phyloP scores from a whole-genome alignment of 2,329 filamentous ascomycete genomes.

The Arthroderma sp. region DNA sequence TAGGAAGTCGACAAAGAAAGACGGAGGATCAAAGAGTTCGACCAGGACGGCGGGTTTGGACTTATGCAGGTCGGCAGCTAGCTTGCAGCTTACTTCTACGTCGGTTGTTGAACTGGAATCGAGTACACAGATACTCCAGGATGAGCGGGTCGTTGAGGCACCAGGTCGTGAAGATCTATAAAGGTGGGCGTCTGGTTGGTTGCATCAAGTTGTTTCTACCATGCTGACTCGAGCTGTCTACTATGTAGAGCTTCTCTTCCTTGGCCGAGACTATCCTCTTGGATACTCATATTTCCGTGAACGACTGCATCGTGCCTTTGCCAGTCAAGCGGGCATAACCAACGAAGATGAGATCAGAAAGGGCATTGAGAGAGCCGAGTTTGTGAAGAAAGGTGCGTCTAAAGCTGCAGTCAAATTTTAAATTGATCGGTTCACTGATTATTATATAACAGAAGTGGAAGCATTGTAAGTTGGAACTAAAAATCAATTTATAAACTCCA shows the following conservation, averaged over 20 bases:
- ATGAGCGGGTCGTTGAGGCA: slow-evolving; percentile 52
- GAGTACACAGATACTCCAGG: slow-evolving; percentile 3
- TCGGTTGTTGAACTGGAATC: neutral
- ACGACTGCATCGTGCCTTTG: slow-evolving; percentile 75
- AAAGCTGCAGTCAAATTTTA: neutral
- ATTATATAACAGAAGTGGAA: slow-evolving; percentile 60
- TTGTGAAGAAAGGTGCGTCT: slow-evolving; percentile 70
- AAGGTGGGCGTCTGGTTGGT: slow-evolving; percentile 45
- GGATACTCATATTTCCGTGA: slow-evolving; percentile 73
- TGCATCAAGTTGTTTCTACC: neutral
- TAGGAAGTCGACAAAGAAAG: neutral
- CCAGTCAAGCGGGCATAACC: slow-evolving; percentile 55
- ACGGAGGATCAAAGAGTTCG: neutral
- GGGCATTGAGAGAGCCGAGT: slow-evolving; percentile 67
- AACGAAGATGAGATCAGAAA: slow-evolving; percentile 64
- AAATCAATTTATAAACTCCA: neutral
- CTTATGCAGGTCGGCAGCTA: neutral
- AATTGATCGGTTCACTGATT: neutral
- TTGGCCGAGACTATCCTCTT: slow-evolving; percentile 76
- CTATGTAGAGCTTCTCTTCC: slow-evolving; percentile 63
- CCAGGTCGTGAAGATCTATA: slow-evolving; percentile 78
- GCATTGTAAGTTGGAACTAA: slow-evolving; percentile 56
- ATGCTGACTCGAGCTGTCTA: neutral
- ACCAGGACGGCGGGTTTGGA: neutral
- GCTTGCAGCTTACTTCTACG: neutral